These are phyloP conservation scores for Guadua angustifolia DNA, from an alignment of 176 grass and related monocot genomes.

Conservation along the genomic window DNA sequence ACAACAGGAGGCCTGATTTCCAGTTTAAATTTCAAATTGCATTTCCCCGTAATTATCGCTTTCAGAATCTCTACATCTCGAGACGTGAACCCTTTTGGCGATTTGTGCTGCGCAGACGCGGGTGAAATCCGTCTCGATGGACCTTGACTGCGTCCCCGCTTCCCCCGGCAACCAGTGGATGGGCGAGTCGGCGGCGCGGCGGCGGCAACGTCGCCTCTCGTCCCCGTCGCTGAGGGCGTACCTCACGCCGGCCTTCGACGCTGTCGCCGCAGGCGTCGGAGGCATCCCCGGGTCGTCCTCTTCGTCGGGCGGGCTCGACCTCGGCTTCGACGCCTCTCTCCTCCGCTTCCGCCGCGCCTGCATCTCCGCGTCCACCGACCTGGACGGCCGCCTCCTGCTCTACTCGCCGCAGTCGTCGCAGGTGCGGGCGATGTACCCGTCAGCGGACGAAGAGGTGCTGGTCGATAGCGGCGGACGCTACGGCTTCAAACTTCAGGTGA, in stretches of 20 bases:
- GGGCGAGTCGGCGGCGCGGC: slow-evolving; percentile 43
- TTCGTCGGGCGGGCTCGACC: slow-evolving; percentile 51
- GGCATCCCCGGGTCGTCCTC: slow-evolving; percentile 16
- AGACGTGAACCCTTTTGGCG: slow-evolving; percentile 5
- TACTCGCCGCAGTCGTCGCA: slow-evolving; percentile 46
- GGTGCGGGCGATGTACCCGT: background rate
- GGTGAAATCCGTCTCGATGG: slow-evolving; percentile 40
- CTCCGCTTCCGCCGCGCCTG: slow-evolving; percentile 61
- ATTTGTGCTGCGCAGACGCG: background rate
- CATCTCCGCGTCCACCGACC: slow-evolving; percentile 36
- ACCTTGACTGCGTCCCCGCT: slow-evolving; percentile 43
- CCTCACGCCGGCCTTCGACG: slow-evolving; percentile 62
- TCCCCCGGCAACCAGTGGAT: slow-evolving; percentile 44
- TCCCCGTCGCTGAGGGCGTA: slow-evolving; percentile 46
- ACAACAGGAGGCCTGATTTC: slow-evolving; percentile 9
- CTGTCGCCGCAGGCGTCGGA: slow-evolving; percentile 30
- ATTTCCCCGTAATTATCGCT: background rate
- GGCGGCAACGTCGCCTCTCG: slow-evolving; percentile 53
- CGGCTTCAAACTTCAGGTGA: slow-evolving; percentile 46
- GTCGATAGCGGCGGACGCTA: background rate
- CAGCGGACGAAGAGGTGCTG: slow-evolving; percentile 8
- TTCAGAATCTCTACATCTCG: slow-evolving; percentile 31
- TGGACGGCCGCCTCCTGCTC: slow-evolving; percentile 45
- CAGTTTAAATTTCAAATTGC: slow-evolving; percentile 16
- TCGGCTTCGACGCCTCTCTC: slow-evolving; percentile 52